Conservation (phyloP, 202 grass and related monocot genomes). For the Elaeis oleifera region DNA sequence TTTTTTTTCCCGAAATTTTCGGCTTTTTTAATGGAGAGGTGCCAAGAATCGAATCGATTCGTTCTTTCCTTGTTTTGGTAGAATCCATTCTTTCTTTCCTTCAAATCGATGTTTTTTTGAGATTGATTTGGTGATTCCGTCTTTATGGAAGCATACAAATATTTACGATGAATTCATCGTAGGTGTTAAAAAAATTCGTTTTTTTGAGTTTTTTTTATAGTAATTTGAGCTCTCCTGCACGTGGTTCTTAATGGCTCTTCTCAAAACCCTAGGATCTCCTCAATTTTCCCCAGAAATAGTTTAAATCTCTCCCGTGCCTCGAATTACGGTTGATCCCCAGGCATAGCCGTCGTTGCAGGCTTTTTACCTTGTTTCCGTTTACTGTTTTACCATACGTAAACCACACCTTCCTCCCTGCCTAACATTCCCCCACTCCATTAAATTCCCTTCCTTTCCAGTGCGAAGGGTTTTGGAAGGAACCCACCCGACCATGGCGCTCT, state of each 20-base stretch:
- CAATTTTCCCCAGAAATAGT: not conserved
- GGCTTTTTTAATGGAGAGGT: no score
- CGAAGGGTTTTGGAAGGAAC: not conserved
- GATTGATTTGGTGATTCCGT: not conserved
- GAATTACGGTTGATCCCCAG: constrained; percentile 27
- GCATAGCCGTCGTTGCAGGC: constrained; percentile 20
- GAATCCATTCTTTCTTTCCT: no score
- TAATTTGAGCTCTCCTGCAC: not conserved
- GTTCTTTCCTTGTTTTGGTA: no score
- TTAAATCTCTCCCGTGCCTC: constrained; percentile 31
- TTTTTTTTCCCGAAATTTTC: no score
- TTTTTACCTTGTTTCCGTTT: constrained; percentile 8
- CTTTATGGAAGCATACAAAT: not conserved
- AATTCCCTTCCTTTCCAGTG: constrained; percentile 18
- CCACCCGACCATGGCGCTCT: constrained; percentile 35
- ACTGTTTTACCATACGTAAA: constrained; percentile 18
- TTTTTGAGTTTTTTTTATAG: not conserved
- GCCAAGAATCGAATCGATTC: no score
- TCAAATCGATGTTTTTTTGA: no score
- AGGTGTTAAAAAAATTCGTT: not conserved
- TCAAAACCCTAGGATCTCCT: constrained; percentile 8
- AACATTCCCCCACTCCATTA: constrained; percentile 13
- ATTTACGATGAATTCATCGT: not conserved
- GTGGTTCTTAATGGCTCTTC: constrained; percentile 9
- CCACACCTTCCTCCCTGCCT: constrained; percentile 13